phyloP scores from a whole-genome alignment of 2,329 filamentous ascomycete genomes.

The Aspergillus candidus region DNA sequence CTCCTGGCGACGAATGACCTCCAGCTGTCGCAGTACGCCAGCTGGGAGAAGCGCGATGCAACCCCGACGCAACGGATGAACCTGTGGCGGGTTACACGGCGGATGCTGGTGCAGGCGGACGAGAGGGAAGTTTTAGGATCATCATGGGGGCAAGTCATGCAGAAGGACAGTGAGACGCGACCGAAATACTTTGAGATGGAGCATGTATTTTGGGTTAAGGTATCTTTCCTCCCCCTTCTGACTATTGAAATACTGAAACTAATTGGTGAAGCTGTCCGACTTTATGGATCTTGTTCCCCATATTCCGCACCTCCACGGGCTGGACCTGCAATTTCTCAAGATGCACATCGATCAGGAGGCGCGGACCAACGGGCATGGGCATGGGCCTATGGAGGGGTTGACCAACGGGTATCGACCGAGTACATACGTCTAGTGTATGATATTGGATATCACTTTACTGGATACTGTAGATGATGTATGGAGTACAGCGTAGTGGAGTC shows the following conservation, averaged over 20 bases:
- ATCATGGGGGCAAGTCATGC: constrained; percentile 34
- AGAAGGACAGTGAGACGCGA: constrained; percentile 38
- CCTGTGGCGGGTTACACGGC: constrained; percentile 44
- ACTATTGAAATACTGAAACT: neutral
- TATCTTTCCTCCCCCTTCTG: constrained; percentile 25
- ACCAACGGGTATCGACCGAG: constrained; percentile 33
- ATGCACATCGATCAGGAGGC: constrained; percentile 38
- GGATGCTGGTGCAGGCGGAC: constrained; percentile 40
- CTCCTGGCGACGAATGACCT: constrained; percentile 46
- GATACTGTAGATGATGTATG: too few species aligned
- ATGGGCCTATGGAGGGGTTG: constrained; percentile 22
- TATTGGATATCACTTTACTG: constrained; percentile 16
- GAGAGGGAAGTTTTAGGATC: constrained; percentile 32
- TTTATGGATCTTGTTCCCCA: constrained; percentile 46
- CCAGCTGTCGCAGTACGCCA: constrained; percentile 43
- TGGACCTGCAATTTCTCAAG: constrained; percentile 33
- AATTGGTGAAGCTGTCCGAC: constrained; percentile 38
- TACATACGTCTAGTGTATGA: constrained; percentile 35
- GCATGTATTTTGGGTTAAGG: constrained; percentile 48
- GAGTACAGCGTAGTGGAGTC: too few species aligned
- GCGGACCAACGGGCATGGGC: constrained; percentile 27
- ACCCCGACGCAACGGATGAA: constrained; percentile 40
- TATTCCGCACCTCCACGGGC: constrained; percentile 41
- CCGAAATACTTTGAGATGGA: constrained; percentile 46
- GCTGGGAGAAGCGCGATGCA: constrained; percentile 41